phyloP scores from a whole-genome alignment of 139 green algal genomes.

The Coelastrella sp. region DNA sequence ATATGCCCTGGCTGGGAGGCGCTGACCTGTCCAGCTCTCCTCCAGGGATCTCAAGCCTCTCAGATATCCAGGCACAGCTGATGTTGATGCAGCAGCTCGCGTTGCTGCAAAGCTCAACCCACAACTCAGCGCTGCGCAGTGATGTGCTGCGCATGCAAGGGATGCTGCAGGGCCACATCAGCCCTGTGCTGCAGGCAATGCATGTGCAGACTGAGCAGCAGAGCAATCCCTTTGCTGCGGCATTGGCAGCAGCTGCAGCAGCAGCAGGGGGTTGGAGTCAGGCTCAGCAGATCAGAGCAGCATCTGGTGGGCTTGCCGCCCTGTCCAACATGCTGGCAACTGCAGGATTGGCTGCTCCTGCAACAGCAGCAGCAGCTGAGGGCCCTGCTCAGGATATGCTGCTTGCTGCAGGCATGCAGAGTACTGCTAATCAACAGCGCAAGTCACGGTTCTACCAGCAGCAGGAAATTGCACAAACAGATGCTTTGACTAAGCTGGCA shows the following conservation, averaged over 20 bases:
- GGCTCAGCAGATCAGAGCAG: constrained; percentile 10
- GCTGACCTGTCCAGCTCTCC: neutral
- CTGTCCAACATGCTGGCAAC: neutral
- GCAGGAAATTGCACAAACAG: neutral
- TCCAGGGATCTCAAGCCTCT: neutral
- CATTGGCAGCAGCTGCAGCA: constrained; percentile 12
- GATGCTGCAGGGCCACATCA: constrained; percentile 32
- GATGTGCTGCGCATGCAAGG: constrained; percentile 37
- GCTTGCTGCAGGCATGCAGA: neutral
- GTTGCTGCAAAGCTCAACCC: constrained; percentile 17
- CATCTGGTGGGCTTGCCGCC: constrained; percentile 8
- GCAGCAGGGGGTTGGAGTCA: constrained; percentile 9
- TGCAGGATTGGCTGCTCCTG: neutral
- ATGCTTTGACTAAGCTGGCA: neutral
- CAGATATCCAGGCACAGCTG: constrained; percentile 42
- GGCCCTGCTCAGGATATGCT: neutral
- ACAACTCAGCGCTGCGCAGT: neutral
- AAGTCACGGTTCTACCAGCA: neutral
- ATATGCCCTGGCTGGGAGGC: neutral
- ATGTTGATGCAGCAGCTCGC: constrained; percentile 41
- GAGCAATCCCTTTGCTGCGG: neutral
- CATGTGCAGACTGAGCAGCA: neutral
- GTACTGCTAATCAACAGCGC: neutral
- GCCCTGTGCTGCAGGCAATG: constrained; percentile 29
- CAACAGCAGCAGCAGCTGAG: neutral